Evolutionary conservation across 345 rosid genomes (phyloP), one percentile per base, ranked within the genome.

Genomic region (Populus euphratica): DNA sequence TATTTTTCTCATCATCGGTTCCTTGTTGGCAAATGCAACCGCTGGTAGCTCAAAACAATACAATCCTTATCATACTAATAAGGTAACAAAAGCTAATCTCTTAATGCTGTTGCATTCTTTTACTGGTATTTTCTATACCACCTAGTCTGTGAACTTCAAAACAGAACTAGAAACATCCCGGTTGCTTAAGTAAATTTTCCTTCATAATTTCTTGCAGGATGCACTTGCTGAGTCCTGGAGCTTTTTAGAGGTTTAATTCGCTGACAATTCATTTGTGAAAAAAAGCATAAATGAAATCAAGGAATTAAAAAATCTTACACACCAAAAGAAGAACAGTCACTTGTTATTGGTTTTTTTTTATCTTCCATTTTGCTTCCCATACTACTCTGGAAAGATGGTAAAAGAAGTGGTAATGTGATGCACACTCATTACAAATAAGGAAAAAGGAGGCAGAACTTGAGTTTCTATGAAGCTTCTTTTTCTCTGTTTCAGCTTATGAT

Each of bases 391-490:
- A 61, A 27, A 33, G 66, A 71, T 35, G 62, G 70, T 41, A 66
- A 44, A 81, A 61, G 43, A 47, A 74, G 61, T 67, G 50, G 64
- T 49, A 72, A 71, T 73, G 54, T 63, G 72, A 66, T 70, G 79
- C 56, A 66, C n/a, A 62, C 79, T 68, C 76, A 72, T 75, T 63
- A 38, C 65, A 44, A 25, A 56, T 72, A 39, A 20, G 25, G 25
- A 35, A 61, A 74, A 49, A 25, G 52, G 50, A 31, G 61, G 33
- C 12, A 62, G 29, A 36, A 80, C 33, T 70, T 77, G 65, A 77
- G 79, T 68, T 31, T 56, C 59, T 68, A 17, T 79, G 82, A 76
- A 62, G 73, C 66, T 68, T 78, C 61, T 68, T 80, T 68, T 80
- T 79, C 77, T 70, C 67, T 61, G 76, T 25, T 52, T 64, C 27